phyloP scores from a whole-genome alignment of 768 basidiomycete species.

The Leccinum barrowsii region DNA sequence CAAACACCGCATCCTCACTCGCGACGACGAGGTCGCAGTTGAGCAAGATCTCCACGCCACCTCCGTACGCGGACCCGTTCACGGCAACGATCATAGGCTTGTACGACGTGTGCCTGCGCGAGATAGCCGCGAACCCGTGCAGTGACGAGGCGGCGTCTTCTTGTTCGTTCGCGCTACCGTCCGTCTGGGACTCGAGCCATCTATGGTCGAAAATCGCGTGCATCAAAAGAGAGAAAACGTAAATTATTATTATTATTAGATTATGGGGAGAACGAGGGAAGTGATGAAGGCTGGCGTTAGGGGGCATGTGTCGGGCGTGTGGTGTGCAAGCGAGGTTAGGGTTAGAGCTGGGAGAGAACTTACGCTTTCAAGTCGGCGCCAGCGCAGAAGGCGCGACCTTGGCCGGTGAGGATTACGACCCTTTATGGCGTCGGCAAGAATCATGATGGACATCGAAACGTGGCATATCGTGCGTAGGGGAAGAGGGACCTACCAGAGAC shows the following conservation, averaged over 20 bases:
- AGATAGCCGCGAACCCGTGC: constrained; percentile 72
- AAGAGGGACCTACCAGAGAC: constrained; percentile 54
- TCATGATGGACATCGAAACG: neutral
- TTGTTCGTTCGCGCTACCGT: constrained; percentile 43
- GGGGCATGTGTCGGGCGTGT: neutral
- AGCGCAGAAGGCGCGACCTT: constrained; percentile 71
- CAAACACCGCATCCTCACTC: constrained; percentile 62
- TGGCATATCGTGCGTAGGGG: neutral
- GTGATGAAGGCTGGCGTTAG: too few relatives aligned
- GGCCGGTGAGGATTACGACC: constrained; percentile 73
- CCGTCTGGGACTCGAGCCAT: constrained; percentile 55
- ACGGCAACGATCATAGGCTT: constrained; percentile 84
- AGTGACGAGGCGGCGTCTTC: constrained; percentile 36
- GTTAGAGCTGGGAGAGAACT: constrained; percentile 22
- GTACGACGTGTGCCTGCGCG: constrained; percentile 53
- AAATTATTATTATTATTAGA: neutral
- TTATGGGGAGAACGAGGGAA: neutral
- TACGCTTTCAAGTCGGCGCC: constrained; percentile 78
- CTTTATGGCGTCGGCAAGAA: constrained; percentile 33
- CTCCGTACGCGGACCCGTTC: constrained; percentile 67
- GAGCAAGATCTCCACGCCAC: constrained; percentile 62
- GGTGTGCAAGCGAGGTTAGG: neutral
- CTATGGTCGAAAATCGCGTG: constrained; percentile 33
- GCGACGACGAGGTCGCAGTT: constrained; percentile 81
- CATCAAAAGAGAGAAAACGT: neutral